Base-by-base conservation (phyloP, 2,329 filamentous ascomycete genomes). In the Ophiocordyceps polyrhachis-furcata region DNA sequence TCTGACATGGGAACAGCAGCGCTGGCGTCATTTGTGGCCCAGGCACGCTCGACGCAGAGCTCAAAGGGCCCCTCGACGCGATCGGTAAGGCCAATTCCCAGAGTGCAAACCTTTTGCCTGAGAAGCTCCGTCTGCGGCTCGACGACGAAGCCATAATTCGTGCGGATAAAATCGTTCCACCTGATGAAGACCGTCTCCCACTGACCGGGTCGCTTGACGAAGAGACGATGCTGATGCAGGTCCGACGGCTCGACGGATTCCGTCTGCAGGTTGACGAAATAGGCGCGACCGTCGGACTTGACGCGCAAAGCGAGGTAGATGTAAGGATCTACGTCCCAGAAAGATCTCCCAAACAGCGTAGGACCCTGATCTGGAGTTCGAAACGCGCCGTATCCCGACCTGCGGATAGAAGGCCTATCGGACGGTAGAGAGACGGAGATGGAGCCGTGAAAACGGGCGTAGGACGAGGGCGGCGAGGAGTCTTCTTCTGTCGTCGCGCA, bases 171-270 rank as follows among this genome's bases (percentile, higher is more conserved):
- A 51, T 93, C 86, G 53, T 80, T 81, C 73, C 88, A 91, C 49
- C 82, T 83, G 50, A 98, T 81, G 42, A 93, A 62, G n/a, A 95
- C 74, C 2, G 91, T 95, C 69, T 98, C 89, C 91, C 91, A 98
- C 55, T 88, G 73, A 1, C 87, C 87, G 0, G 83, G 79, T 9
- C 76, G 74, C 55, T 79, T 81, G 9, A 81, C 73, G 53, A 86
- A 93, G 5, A 98, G 64, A 43, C 91, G 72, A 62, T 98, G 91
- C 60, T 98, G 91, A 61, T 96, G 91, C 50, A 98, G 70, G 60
- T 98, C 91, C n/a, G 87, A 89, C 12, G 86, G 83, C 42, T 94
- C 84, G 45, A 98, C 80, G 1, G 83, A 84, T 58, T 98, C 89
- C 3, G 88, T 94, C 67, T 96, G 91, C 15, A 98, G 68, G 62